Conservation (phyloP, 257 asterid species). For the Primulina tabacum region DNA sequence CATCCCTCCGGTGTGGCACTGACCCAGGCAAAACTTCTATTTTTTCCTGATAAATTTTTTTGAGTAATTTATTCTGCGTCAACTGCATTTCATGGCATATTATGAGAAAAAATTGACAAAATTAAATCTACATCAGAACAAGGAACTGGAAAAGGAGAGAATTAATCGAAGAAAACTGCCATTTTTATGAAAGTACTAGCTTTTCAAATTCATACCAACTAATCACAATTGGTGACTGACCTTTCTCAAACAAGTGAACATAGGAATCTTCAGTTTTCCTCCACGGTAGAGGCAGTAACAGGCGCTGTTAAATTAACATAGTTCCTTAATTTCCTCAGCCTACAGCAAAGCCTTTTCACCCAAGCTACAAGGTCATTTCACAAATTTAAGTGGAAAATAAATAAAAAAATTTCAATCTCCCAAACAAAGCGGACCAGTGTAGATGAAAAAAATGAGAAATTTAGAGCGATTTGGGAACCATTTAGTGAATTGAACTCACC, state of each 20-base stretch:
- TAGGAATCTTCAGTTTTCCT: slow-evolving; percentile 5
- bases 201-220: slow-evolving; percentile 16
- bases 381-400: neutral
- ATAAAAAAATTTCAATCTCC: too few species aligned
- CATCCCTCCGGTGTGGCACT: slow-evolving; percentile 6
- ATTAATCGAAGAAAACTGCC: neutral
- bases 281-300: neutral
- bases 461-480: slow-evolving; percentile 4
- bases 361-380: neutral
- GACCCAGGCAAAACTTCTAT: neutral
- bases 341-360: neutral
- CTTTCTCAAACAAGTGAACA: slow-evolving; percentile 18
- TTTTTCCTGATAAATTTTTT: neutral
- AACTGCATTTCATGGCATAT: slow-evolving; percentile 28
- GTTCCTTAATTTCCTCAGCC: slow-evolving; percentile 8
- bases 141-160: neutral
- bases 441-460: too few species aligned
- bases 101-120: slow-evolving; percentile 10
- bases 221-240: slow-evolving; percentile 28
- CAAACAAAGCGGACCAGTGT: too few species aligned
- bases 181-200: neutral
- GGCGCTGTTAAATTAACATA: slow-evolving; percentile 14
- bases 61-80: slow-evolving; percentile 13
- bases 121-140: slow-evolving; percentile 3
- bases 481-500: slow-evolving; percentile 24